phyloP scores from a whole-genome alignment of 306 rosid genomes.

The Cyamopsis tetragonoloba region DNA sequence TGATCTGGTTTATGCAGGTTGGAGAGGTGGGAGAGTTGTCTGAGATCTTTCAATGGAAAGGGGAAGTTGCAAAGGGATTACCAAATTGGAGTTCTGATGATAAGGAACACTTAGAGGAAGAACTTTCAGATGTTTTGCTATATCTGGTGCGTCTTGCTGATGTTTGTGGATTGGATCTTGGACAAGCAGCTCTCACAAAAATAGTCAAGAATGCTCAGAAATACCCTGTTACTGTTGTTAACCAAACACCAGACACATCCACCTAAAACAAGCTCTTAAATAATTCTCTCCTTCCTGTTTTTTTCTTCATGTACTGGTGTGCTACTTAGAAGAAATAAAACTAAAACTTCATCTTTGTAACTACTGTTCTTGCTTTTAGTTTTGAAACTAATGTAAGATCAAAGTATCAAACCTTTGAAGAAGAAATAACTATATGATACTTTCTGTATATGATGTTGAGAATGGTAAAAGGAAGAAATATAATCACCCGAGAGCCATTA shows the following conservation, averaged over 20 bases:
- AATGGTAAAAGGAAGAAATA: too few species aligned
- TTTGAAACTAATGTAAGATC: neutral
- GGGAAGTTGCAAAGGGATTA: constrained; percentile 75
- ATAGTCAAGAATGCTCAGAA: constrained; percentile 62
- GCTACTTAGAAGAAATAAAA: neutral
- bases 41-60: constrained; percentile 83
- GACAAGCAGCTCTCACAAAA: constrained; percentile 69
- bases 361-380: neutral
- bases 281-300: neutral
- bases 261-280: constrained; percentile 7
- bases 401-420: neutral
- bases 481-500: too few species aligned
- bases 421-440: neutral
- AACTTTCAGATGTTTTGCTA: constrained; percentile 73
- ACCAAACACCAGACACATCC: constrained; percentile 32
- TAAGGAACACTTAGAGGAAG: constrained; percentile 72
- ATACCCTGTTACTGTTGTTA: constrained; percentile 40
- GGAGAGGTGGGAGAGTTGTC: constrained; percentile 82
- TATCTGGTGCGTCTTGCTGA: constrained; percentile 70
- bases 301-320: neutral
- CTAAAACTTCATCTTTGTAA: neutral
- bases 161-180: constrained; percentile 74
- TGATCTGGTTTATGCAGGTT: constrained; percentile 39
- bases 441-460: constrained; percentile 6
- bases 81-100: constrained; percentile 74